These are phyloP conservation scores for Athelia sp. DNA, from an alignment of 1,284 basidiomycete genomes.

Conservation along the genomic window DNA sequence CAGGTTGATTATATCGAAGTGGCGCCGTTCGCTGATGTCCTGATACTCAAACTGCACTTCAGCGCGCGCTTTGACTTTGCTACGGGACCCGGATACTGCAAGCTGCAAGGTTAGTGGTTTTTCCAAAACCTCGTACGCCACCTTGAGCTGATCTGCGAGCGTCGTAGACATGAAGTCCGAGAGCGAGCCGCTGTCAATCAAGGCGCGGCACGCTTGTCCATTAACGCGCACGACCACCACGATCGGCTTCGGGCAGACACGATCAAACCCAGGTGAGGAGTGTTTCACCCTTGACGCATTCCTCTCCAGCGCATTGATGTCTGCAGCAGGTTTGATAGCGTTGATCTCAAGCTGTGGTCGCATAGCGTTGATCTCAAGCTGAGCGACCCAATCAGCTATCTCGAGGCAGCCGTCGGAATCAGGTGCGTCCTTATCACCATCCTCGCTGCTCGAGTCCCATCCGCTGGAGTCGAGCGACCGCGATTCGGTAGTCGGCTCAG, in stretches of 20 bases:
- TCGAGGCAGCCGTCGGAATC: too few relatives aligned
- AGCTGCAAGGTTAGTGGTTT: background rate
- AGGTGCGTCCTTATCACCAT: too few relatives aligned
- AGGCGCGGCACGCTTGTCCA: conserved; percentile 5
- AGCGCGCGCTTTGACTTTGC: background rate
- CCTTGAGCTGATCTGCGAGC: conserved; percentile 2
- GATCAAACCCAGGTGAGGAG: too few relatives aligned
- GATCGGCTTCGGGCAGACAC: conserved; percentile 3
- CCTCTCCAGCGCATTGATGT: too few relatives aligned
- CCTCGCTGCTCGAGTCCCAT: too few relatives aligned
- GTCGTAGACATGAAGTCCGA: conserved; percentile 9
- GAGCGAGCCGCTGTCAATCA: conserved; percentile 10
- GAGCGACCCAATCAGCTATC: too few relatives aligned
- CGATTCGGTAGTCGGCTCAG: too few relatives aligned
- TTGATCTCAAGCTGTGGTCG: too few relatives aligned
- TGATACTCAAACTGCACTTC: background rate
- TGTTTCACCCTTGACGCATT: too few relatives aligned
- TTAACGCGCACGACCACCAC: conserved; percentile 6
- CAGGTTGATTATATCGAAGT: background rate
- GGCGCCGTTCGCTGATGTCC: background rate
- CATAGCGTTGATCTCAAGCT: too few relatives aligned
- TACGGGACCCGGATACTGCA: background rate
- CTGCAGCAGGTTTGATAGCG: too few relatives aligned
- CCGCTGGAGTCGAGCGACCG: too few relatives aligned
- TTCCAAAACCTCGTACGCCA: background rate